phyloP scores from a whole-genome alignment of 2,329 filamentous ascomycete genomes.

The Domatiomyces catenatus region DNA sequence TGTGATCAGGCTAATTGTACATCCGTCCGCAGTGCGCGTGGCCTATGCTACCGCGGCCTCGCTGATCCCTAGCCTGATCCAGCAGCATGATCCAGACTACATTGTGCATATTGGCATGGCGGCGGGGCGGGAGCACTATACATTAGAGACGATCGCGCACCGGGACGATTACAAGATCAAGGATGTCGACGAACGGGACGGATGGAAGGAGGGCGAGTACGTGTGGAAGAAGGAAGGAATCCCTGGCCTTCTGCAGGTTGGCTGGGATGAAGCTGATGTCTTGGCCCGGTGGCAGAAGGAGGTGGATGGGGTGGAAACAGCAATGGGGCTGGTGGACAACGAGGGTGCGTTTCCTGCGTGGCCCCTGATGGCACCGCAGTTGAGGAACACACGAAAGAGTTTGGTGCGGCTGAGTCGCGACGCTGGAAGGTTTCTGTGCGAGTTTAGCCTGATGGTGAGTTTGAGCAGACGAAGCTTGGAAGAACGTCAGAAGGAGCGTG shows the following conservation, averaged over 20 bases:
- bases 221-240: constrained; percentile 37
- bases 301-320: constrained; percentile 4
- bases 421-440: constrained; percentile 58
- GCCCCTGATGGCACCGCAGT: background rate
- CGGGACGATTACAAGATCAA: constrained; percentile 54
- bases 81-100: constrained; percentile 41
- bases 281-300: constrained; percentile 40
- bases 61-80: constrained; percentile 49
- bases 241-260: constrained; percentile 38
- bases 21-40: constrained; percentile 54
- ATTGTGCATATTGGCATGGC: constrained; percentile 72
- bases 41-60: constrained; percentile 52
- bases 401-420: constrained; percentile 31
- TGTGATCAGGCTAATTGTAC: constrained; percentile 45
- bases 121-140: constrained; percentile 47
- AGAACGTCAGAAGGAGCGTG: constrained; percentile 19
- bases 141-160: constrained; percentile 54
- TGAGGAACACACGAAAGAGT: background rate
- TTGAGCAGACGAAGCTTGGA: constrained; percentile 11
- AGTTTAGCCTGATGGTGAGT: constrained; percentile 56
- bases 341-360: background rate
- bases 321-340: constrained; percentile 4
- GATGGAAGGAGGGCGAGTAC: constrained; percentile 32
- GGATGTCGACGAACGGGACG: constrained; percentile 48
- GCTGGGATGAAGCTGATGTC: constrained; percentile 43